phyloP scores from a whole-genome alignment of 2,329 filamentous ascomycete species.

The Tympanopsis confertula region DNA sequence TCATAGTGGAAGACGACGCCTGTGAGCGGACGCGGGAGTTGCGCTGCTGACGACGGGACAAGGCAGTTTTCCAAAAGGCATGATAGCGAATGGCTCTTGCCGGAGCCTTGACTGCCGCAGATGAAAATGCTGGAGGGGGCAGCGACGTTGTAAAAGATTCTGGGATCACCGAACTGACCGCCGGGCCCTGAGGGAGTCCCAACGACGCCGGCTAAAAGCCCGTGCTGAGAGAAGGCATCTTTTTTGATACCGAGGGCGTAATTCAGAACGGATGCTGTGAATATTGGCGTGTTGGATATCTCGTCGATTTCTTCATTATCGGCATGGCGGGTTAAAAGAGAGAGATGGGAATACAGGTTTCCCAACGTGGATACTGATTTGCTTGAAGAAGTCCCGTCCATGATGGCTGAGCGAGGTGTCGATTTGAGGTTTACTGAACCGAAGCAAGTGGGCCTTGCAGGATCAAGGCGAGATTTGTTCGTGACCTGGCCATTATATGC shows the following conservation, averaged over 20 bases:
- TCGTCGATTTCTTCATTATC: not conserved
- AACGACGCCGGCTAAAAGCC: not conserved
- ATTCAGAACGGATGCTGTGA: not conserved
- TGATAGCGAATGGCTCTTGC: conserved; percentile 50
- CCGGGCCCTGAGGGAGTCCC: no score
- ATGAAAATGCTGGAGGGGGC: conserved; percentile 48
- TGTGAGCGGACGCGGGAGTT: conserved; percentile 37
- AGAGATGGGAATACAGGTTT: not conserved
- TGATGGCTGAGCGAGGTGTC: no score
- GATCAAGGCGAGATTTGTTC: no score
- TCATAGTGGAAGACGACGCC: conserved; percentile 58
- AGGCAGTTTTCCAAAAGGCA: conserved; percentile 47
- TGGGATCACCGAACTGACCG: conserved; percentile 10
- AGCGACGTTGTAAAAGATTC: conserved; percentile 32
- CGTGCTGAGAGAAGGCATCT: not conserved
- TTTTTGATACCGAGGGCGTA: not conserved
- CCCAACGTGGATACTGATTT: no score
- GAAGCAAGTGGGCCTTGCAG: no score
- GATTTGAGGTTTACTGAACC: no score
- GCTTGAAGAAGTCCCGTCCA: no score
- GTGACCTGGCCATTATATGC: no score
- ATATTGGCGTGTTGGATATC: not conserved
- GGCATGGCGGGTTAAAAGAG: not conserved
- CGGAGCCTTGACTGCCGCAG: conserved; percentile 52
- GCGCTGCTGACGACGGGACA: conserved; percentile 27